Base-by-base conservation (phyloP, 148 eudicot genomes). In the Persicaria tinctoria region DNA sequence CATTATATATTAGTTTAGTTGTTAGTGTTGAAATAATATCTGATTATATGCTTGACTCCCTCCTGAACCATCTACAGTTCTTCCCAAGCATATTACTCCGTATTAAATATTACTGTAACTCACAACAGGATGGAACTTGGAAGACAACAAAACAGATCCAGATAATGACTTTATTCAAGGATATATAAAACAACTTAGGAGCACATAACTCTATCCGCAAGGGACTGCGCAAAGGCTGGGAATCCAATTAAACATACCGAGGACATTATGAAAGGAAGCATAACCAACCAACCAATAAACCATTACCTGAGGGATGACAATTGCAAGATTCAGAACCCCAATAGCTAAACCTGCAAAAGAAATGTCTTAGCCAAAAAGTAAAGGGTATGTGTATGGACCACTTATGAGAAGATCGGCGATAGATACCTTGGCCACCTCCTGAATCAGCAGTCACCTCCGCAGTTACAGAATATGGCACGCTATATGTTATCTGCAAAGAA, bases 361-460 rank as follows among this genome's bases (percentile, higher is more conserved):
- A 60, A 50, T 8, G 41, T 47, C 51, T 83, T 73, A 81, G 73
- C 68, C 78, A 80, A 70, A 74, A 53, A 62, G 77, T 23, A 72
- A 56, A 73, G 20, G 8, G 12, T 14, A 17, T 46, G 10, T 11
- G 62, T 4, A 23, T 11, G 47, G 47, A 73, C 51, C 47, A 57
- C 59, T 20, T 23, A 79, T 17, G 32, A 16, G 72, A 59, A 59
- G 32, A 76, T 13, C 27, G 12, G 49, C 8, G 8, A 66, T 49
- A 78, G 83, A 81, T 76, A 94, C 97, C 97, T 90, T 94, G 98
- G 77, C 98, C 98, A 73, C 98, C 98, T 76, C 97, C 98, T 73
- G 96, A 81, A 82, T 94, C 96, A 18, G 98, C 98, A 75, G 98
- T 94, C 79, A 94, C 80, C 73, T 88, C 91, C 1, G 98, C 96